Evolutionary conservation across 1,284 basidiomycete genomes (phyloP).

Genomic region (Phlebopus sp.): DNA sequence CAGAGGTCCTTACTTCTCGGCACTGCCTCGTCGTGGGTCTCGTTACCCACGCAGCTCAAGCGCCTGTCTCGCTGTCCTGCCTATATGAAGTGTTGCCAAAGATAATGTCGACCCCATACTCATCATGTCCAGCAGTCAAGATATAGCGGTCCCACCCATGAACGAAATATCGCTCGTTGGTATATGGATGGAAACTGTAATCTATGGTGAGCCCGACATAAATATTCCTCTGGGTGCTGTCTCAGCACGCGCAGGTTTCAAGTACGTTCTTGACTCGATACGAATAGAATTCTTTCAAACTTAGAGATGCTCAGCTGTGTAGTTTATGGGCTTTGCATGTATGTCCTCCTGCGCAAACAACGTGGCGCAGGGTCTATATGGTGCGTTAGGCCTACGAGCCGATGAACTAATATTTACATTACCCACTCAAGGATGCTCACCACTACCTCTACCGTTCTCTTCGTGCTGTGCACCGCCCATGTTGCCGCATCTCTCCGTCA

Average conservation of each 20-base stretch:
- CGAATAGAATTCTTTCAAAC: no score
- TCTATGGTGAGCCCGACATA: constrained; percentile 12
- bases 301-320: constrained; percentile 8
- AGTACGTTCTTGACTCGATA: constrained; percentile 6
- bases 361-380: constrained; percentile 5
- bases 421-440: constrained; percentile 9
- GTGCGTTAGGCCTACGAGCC: neutral
- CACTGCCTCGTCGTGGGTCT: no score
- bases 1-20: no score
- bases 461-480: constrained; percentile 10
- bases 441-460: constrained; percentile 17
- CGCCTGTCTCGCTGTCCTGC: no score
- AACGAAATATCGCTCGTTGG: constrained; percentile 14
- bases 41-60: no score
- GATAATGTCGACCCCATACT: no score
- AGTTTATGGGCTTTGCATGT: constrained; percentile 19
- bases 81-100: no score
- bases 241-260: constrained; percentile 10
- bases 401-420: neutral
- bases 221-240: neutral
- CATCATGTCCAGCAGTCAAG: no score
- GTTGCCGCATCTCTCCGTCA: constrained; percentile 15
- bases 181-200: constrained; percentile 19
- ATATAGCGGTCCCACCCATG: constrained; percentile 9
- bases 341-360: constrained; percentile 10